Evolutionary conservation across 768 basidiomycete genomes (phyloP), one percentile per base, ranked within the genome.

Genomic region (Suillus hirtellus): DNA sequence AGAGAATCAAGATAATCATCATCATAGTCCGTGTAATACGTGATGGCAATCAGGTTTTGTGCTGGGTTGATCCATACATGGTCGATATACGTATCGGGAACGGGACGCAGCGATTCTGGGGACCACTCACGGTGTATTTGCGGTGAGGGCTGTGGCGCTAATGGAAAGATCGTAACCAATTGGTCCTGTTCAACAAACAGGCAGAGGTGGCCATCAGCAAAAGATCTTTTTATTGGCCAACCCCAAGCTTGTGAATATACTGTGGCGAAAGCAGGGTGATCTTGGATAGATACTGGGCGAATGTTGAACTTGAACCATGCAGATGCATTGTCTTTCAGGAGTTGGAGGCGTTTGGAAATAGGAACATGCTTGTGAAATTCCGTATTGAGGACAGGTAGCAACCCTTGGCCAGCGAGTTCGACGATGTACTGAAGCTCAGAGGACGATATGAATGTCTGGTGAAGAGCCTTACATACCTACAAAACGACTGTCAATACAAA

Each of bases 341-440:
- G 60, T 2, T 53, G 60, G 8, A 61, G 52, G 27, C 34, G 42
- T 17, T 53, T 43, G 8, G 35, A 10, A n/a, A n/a, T 53, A 31
- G 31, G 17, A 21, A 38, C 37, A 34, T 42, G 19, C 8, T 49
- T 21, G 21, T 24, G 6, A 5, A 24, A 60, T 11, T 47, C 31
- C 24, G 60, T 35, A n/a, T 44, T 19, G 14, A 14, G 19, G 60
- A 50, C 60, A n/a, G 49, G 47, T 6, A 38, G 27, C 5, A 61
- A 38, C 17, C 47, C 47, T 42, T 53, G 21, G 40, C 38, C 49
- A 19, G 40, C 24, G 15, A 61, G 49, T 42, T 61, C 38, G 10
- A 61, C 24, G 50, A 40, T 38, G 38, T 61, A 61, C 49, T 53
- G 60, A 35, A 52, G 60, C 37, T 27, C 50, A n/a, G 42, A 12